Evolutionary conservation across 75 land plant species (phyloP), one percentile per base, ranked within the genome.

Genomic region (Gnetum montanum): DNA sequence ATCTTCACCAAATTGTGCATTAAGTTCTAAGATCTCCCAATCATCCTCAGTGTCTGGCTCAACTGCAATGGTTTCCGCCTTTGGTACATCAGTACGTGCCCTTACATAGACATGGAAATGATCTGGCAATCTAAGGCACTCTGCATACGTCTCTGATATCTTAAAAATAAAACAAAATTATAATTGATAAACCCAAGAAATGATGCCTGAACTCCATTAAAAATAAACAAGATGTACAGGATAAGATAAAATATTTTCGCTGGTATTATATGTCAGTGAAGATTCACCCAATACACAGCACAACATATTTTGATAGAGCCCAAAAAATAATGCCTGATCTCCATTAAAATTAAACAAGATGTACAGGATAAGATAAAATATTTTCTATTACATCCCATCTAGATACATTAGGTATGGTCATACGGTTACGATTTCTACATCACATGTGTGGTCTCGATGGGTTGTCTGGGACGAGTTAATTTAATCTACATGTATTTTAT

Each of bases 1-100:
- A 33, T 71, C 71, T 64, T 94, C 96, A 6, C 83, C 87, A 64
- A 53, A 67, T 41, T 86, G 96, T 20, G 90, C 66, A 63, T 89
- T 84, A 12, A 85, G 80, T 65, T 83, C 96, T 64, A 94, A 31
- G 36, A 94, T 70, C 60, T 90, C 96, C 96, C 90, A 94, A 59
- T 94, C 98, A 77, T 94, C 96, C 65, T 85, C 98, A 48, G 72
- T 94, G 12, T 54, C 68, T 12, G 98, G 98, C 54, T 94, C 98
- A n/a, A 94, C 66, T 2, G 56, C 55, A 16, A 94, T 88, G 2
- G 70, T 46, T 7, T 58, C 66, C 43, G 98, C 98, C 49, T 76
- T 71, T 15, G 90, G 70, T 49, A 94, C 66, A 73, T 73, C 72
- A 31, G 70, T 34, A 31, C 67, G 45, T 0, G 62, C 88, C 19